Base-by-base conservation (phyloP, 768 basidiomycete genomes). In the Nidularia sp. region DNA sequence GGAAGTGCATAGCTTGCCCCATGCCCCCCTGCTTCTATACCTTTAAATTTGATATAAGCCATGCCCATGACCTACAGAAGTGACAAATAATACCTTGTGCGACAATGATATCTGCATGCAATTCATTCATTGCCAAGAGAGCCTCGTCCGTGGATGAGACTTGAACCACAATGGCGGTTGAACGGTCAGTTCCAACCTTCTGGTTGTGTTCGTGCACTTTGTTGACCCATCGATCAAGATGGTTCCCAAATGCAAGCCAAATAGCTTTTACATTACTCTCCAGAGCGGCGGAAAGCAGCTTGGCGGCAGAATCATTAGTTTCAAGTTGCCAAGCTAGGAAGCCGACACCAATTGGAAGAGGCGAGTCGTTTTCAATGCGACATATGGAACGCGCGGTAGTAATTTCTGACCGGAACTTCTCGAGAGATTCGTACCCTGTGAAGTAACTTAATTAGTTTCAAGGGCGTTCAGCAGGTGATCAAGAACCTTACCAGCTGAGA, bases 21-120 rank as follows among this genome's bases (percentile, higher is more conserved):
- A 66, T 93, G 91, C 29, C 91, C 91, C 6, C 91, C 91, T 36
- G 88, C 80, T 67, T 93, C 91, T 51, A 74, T 80, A 3, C 90
- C 90, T 92, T 43, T 41, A 34, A 51, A 45, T 51, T 39, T 52
- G 42, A 54, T 49, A 15, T 44, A 50, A 41, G 29, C 18, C 34
- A 50, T 2, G 13, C 15, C 31, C 13, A 50, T 12, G 52, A 39
- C 53, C 52, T 51, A 49, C 34, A 34, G 31, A 31, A 31, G 39
- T 4, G 34, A 51, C 47, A 46, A 29, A 29, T 51, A 47, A 42
- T 49, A 88, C 91, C 89, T 81, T 93, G 91, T 2, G 81, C 86
- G 13, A 93, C 83, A 51, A 93, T 66, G 35, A 84, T 79, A 63
- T 93, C 91, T 6, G 74, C 81, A 57, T 83, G 79, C 82, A 84